Base-by-base conservation (phyloP, 805 yeast genomes). In the Candida alai region DNA sequence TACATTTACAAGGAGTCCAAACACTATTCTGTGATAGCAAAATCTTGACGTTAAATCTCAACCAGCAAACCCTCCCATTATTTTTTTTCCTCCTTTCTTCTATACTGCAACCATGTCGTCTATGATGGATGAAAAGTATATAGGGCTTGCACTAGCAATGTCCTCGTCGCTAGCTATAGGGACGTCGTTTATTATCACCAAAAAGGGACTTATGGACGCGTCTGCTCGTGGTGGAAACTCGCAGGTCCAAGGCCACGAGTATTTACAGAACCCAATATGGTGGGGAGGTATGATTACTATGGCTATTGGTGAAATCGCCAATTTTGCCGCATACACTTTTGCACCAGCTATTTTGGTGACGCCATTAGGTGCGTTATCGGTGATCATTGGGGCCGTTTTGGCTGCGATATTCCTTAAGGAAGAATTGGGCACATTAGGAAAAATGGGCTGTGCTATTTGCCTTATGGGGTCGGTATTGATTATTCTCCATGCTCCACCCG, bases 291-390 rank as follows among this genome's bases (percentile, higher is more conserved):
- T 88, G 73, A 51, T 78, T 19, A 78, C 94, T 30, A 80, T 87
- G 96, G 95, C 93, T 2, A 61, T 87, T 15, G 96, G 96, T 5
- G 96, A 87, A 54, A 62, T 87, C 25, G 95, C 96, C 38, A 87
- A 87, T 54, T 87, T 87, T 54, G 96, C 96, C 3, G 96, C 96
- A 0, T 87, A 87, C 54, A 87, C 96, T 2, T 87, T 87, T 70
- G 96, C 96, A 0, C 96, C 96, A 3, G 94, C 96, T 1, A 84
- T 88, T 43, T 61, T 87, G 47, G 96, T 87, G 26, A 87, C 96
- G 4, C 96, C 96, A 5, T 65, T 87, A 36, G 96, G 96, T 9
- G 96, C 96, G 0, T 65, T 87, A 18, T 78, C 89, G 6, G 96
- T 87, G 16, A 84, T 87, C 43, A 87, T 87, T 41, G 96, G 96